Evolutionary conservation across 78 protist species (phyloP), one percentile per base, ranked within the genome.

Genomic region (Dictyostelium brefeldianum): DNA sequence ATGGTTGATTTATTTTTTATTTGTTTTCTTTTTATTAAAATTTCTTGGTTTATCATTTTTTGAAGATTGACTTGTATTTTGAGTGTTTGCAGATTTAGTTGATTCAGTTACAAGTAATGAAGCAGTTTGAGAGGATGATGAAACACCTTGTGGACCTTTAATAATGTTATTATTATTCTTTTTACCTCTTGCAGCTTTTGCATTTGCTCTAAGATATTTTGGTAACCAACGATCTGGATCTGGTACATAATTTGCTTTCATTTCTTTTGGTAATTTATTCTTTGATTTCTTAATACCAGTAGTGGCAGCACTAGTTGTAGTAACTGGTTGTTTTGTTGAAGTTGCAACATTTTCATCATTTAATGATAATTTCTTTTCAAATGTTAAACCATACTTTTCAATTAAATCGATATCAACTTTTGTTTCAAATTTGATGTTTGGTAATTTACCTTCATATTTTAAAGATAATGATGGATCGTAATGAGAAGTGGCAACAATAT

Each of bases 201-300:
- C 67, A 20, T 50, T 46, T 20, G 93, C 43, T 47, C 93, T 70
- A 65, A 77, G 93, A 83, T 84, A 87, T 65, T 87, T 87, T 87
- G 93, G 93, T 65, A 87, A 64, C 93, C 93, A 87, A 62, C 93
- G 67, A 56, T 78, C 93, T 56, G 93, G 93, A n/a, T 87, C 93
- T 20, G 83, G 70, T 6, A 41, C 54, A 57, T 77, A 87, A 50
- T 83, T 83, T 25, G 75, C 43, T 31, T 31, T 31, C 43, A 67
- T 67, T 20, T 25, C 64, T 57, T 87, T 87, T 71, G 92, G 92
- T 47, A 85, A 85, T 71, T 62, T 74, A 22, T 77, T 77, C 65
- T 77, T 87, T 50, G 93, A 81, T 78, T 78, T 87, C 67, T 74
- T 87, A 22, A n/a, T 64, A 5, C 12, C 78, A 12, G 36, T 71